A percentile compares a stretch with the other conserved stretches of the same genome.
Evolutionary conservation across 805 yeast species (phyloP).

Genomic region (Ogataea populi-albae): DNA sequence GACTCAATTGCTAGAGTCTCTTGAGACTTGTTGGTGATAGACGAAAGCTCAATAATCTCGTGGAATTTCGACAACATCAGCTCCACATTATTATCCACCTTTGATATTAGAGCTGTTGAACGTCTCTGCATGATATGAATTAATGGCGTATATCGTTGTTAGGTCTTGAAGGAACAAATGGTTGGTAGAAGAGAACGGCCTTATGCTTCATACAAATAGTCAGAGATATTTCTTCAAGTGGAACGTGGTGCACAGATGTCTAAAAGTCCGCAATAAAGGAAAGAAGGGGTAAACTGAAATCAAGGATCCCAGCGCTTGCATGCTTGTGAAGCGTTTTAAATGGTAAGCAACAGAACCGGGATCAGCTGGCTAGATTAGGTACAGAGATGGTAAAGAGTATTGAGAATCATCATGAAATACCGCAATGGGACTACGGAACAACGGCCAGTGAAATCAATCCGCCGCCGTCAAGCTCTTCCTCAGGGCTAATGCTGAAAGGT

Average conservation of each 20-base stretch:
- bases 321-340: too few species aligned
- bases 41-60: constrained; percentile 48
- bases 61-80: constrained; percentile 50
- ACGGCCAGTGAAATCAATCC: constrained; percentile 11
- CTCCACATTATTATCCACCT: constrained; percentile 50
- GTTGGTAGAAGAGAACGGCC: too few species aligned
- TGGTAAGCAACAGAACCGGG: too few species aligned
- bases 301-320: too few species aligned
- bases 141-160: not conserved
- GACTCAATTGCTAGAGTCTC: constrained; percentile 49
- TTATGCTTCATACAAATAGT: too few species aligned
- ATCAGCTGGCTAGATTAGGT: not conserved
- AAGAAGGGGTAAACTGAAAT: too few species aligned
- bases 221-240: too few species aligned
- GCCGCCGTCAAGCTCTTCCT: constrained; percentile 24
- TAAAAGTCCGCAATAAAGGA: too few species aligned
- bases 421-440: constrained; percentile 31
- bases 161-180: not conserved
- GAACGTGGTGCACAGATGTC: too few species aligned
- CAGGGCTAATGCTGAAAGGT: constrained; percentile 27
- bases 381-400: constrained; percentile 10
- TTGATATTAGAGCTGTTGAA: constrained; percentile 41
- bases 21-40: constrained; percentile 31
- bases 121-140: constrained; percentile 41
- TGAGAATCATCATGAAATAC: constrained; percentile 16